A percentile compares a stretch with the other conserved stretches of the same genome.
phyloP scores from a whole-genome alignment of 495 filamentous ascomycete genomes.

The Xylaria grammica region DNA sequence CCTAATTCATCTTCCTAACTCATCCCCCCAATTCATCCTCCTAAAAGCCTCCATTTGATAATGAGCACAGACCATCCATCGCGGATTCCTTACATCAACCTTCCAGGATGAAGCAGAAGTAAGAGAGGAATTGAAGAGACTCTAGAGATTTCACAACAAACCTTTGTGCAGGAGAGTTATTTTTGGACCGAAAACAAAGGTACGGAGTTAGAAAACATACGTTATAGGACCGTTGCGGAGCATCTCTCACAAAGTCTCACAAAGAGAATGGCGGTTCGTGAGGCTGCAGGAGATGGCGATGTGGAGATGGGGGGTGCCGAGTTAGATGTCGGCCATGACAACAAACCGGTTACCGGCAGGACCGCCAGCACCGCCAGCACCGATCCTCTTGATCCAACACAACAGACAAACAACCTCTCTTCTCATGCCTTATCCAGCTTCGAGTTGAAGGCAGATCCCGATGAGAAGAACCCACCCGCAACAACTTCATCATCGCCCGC shows the following conservation, averaged over 20 bases:
- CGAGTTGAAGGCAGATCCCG: conserved; percentile 27
- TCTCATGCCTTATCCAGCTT: conserved; percentile 1
- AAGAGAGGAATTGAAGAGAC: conserved; percentile 4
- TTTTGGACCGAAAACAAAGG: too few species aligned
- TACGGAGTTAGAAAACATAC: neutral
- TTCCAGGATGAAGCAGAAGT: conserved; percentile 22
- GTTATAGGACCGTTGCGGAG: neutral
- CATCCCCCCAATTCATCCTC: too few species aligned
- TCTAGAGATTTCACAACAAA: neutral
- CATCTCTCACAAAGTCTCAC: neutral
- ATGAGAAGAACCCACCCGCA: conserved; percentile 25
- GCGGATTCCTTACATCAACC: conserved; percentile 17
- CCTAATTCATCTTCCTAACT: too few species aligned
- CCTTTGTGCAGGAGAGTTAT: neutral
- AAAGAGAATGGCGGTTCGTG: conserved; percentile 14
- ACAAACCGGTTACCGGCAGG: conserved; percentile 16
- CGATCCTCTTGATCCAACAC: neutral
- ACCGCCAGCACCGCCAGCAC: conserved; percentile 1
- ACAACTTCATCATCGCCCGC: conserved; percentile 21
- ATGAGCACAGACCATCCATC: conserved; percentile 18
- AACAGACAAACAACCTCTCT: conserved; percentile 15
- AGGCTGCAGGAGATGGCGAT: conserved; percentile 12
- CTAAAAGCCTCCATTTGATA: conserved; percentile 6
- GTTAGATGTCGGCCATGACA: conserved; percentile 6
- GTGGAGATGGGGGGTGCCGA: conserved; percentile 25